phyloP scores from a whole-genome alignment of 106 monocot species.

The Acorus gramineus region DNA sequence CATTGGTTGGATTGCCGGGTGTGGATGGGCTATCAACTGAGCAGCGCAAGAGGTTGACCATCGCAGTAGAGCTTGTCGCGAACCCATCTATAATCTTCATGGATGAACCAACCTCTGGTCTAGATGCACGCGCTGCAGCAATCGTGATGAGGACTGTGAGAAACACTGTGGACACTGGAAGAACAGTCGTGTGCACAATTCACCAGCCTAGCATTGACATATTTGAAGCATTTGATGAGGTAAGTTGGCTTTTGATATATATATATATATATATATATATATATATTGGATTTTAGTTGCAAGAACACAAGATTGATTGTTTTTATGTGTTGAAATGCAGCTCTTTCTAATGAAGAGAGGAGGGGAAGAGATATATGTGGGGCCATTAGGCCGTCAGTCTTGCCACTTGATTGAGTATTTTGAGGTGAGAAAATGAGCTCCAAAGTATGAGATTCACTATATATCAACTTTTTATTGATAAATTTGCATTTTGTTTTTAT shows the following conservation, averaged over 20 bases:
- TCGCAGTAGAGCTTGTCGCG: constrained; percentile 22
- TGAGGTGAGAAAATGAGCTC: constrained; percentile 24
- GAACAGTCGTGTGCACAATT: constrained; percentile 30
- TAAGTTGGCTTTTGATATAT: constrained; percentile 7
- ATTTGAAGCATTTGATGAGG: constrained; percentile 94
- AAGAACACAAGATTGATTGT: too few relatives aligned
- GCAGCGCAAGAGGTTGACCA: constrained; percentile 27
- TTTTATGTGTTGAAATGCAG: constrained; percentile 11
- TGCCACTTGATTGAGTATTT: constrained; percentile 56
- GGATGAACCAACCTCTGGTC: constrained; percentile 46
- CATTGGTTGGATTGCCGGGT: constrained; percentile 45
- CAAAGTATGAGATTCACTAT: too few relatives aligned
- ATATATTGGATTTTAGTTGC: neutral
- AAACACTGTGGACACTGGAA: constrained; percentile 19
- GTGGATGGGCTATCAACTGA: constrained; percentile 45
- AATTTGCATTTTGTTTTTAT: neutral
- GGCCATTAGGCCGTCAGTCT: constrained; percentile 53
- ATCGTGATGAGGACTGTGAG: constrained; percentile 53
- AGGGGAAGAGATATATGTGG: constrained; percentile 81
- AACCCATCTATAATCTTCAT: constrained; percentile 34
- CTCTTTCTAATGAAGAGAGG: constrained; percentile 74
- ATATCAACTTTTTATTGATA: too few relatives aligned
- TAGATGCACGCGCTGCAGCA: constrained; percentile 49
- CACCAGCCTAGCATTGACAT: constrained; percentile 85
- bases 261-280: constrained; percentile 1